Evolutionary conservation across 2,329 filamentous ascomycete genomes (phyloP), one percentile per base, ranked within the genome.

Genomic region (Aspergillaceae sp.): DNA sequence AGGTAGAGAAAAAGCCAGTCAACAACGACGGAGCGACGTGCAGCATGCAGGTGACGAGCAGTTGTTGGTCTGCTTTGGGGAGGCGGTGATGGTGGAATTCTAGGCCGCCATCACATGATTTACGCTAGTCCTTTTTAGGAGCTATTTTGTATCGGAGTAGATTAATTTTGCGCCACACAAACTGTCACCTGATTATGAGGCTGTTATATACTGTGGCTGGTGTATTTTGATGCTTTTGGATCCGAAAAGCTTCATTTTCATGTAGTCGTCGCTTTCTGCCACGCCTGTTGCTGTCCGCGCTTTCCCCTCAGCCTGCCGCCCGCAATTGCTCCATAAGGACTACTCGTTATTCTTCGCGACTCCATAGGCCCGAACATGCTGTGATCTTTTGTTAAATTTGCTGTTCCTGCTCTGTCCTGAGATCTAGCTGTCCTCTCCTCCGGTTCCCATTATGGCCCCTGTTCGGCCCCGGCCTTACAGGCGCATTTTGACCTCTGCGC

Each of bases 401-500:
- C 8, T 33, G 28, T 43, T 27, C 11, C 34, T 48, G 49, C 50
- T 53, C 52, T 54, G 41, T 37, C 45, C 49, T 53, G 56, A 61
- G 51, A 56, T 52, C 41, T 43, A 42, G 48, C 51, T 51, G 54
- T 59, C 53, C 51, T 48, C 53, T 48, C 44, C 40, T 48, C 52
- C 53, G 53, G 52, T 41, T 58, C 62, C 50, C 53, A 63, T 49
- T 51, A 70, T 70, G 67, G 66, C 65, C 51, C 52, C 59, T 41
- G 51, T 60, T 46, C 56, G 55, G 58, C 67, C 66, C 50, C 64
- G 70, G 54, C 69, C 67, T 36, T 94, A 95, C 70, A 85, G 88
- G 74, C 87, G 95, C 71, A 94, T 94, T 66, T 73, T 96, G 56
- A 94, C 91, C 51, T 90, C 91, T 42, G 83, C 86, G 44, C 74